Conservation (phyloP, 2,329 filamentous ascomycete genomes). For the Cercospora citrullina region DNA sequence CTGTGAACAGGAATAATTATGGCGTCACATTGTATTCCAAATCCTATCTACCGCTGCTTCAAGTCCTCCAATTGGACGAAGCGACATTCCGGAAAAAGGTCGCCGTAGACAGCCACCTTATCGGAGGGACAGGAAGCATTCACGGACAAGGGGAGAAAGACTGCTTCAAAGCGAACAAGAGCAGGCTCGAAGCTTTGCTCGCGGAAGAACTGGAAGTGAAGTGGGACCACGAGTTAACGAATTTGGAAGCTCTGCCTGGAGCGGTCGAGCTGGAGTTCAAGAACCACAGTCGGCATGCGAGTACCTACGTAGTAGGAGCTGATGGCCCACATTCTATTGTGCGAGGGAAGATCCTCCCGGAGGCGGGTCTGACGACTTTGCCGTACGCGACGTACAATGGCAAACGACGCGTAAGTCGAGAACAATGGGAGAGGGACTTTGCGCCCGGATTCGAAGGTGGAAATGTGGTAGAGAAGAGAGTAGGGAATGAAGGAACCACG, state of each 20-base stretch:
- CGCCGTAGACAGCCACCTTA: slow-evolving; percentile 36
- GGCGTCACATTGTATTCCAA: slow-evolving; percentile 43
- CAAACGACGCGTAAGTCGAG: slow-evolving; percentile 30
- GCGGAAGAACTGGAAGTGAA: slow-evolving; percentile 41
- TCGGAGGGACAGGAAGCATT: slow-evolving; percentile 33
- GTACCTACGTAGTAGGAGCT: slow-evolving; percentile 37
- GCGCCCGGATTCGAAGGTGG: slow-evolving; percentile 22
- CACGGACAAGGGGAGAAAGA: slow-evolving; percentile 4
- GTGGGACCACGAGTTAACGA: slow-evolving; percentile 36
- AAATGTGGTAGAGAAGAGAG: slow-evolving; percentile 33
- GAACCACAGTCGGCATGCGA: slow-evolving; percentile 9
- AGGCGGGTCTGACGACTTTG: slow-evolving; percentile 35
- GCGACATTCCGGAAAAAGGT: slow-evolving; percentile 35
- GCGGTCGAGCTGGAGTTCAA: slow-evolving; percentile 9
- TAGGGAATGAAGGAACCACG: slow-evolving; percentile 16
- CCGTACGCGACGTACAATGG: slow-evolving; percentile 43
- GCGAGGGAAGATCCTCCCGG: slow-evolving; percentile 34
- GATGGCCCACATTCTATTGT: slow-evolving; percentile 44
- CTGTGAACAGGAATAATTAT: slow-evolving; percentile 39
- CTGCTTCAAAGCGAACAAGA: slow-evolving; percentile 41
- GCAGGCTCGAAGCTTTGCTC: slow-evolving; percentile 40
- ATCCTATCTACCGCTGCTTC: slow-evolving; percentile 39
- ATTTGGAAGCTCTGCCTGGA: slow-evolving; percentile 5
- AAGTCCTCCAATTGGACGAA: slow-evolving; percentile 38
- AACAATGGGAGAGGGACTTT: slow-evolving; percentile 20